These are phyloP conservation scores for Aspergillus sp. DNA, from an alignment of 2,329 filamentous ascomycete genomes.

Conservation along the genomic window DNA sequence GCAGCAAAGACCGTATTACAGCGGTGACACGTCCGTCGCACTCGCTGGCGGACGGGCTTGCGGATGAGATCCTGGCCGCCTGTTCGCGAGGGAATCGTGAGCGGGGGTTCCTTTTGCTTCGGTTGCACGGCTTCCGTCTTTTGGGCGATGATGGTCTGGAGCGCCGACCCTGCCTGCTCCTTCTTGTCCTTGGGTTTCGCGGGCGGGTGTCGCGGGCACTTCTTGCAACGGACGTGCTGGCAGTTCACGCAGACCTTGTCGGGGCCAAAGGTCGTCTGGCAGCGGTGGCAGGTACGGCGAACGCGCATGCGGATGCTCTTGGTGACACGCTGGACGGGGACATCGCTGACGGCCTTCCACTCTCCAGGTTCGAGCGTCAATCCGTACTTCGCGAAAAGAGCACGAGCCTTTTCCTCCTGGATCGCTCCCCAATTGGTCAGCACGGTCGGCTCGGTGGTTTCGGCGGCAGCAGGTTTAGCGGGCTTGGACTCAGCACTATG, in stretches of 20 bases:
- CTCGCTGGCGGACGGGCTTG: slow-evolving; percentile 72
- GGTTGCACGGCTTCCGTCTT: slow-evolving; percentile 49
- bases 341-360: slow-evolving; percentile 42
- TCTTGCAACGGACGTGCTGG: slow-evolving; percentile 78
- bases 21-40: slow-evolving; percentile 76
- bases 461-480: slow-evolving; percentile 17
- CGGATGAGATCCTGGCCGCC: slow-evolving; percentile 73
- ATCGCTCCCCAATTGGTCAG: slow-evolving; percentile 41
- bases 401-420: slow-evolving; percentile 50
- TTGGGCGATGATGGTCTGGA: slow-evolving; percentile 24
- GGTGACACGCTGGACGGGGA: slow-evolving; percentile 46
- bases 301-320: slow-evolving; percentile 54
- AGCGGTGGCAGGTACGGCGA: slow-evolving; percentile 73
- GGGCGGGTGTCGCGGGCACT: slow-evolving; percentile 75
- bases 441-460: slow-evolving; percentile 25
- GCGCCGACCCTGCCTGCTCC: slow-evolving; percentile 55
- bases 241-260: slow-evolving; percentile 77
- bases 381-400: slow-evolving; percentile 53
- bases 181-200: slow-evolving; percentile 60
- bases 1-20: slow-evolving; percentile 68
- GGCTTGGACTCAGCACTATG: slow-evolving; percentile 9
- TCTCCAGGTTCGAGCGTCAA: slow-evolving; percentile 49
- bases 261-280: slow-evolving; percentile 72
- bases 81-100: slow-evolving; percentile 64
- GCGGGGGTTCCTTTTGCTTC: slow-evolving; percentile 36